Percentiles rank a stretch among this genome's conserved stretches.
phyloP scores from a whole-genome alignment of 192 early-diverging fungal genomes.

The Chytriomyces sp. region DNA sequence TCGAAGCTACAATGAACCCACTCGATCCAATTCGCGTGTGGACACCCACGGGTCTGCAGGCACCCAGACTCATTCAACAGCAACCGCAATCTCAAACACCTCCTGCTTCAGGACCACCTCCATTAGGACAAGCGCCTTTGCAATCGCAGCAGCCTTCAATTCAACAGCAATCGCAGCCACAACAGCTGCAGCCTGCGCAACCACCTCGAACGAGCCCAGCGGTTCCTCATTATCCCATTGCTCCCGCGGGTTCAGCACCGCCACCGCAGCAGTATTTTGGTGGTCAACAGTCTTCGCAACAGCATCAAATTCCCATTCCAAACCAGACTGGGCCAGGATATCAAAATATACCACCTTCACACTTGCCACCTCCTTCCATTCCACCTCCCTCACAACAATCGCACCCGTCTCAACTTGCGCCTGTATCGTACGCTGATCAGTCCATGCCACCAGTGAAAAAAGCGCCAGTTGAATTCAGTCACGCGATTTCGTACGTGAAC shows the following conservation, averaged over 20 bases:
- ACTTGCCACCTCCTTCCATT: background rate
- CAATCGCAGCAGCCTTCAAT: background rate
- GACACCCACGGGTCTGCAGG: constrained; percentile 64
- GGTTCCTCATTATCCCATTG: background rate
- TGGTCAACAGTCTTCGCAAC: background rate
- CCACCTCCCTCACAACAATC: constrained; percentile 39
- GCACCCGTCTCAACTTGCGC: background rate
- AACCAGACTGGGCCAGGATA: too few relatives aligned
- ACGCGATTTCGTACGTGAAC: constrained; percentile 99
- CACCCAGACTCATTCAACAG: background rate
- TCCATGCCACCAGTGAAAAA: constrained; percentile 11
- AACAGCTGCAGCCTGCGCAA: background rate
- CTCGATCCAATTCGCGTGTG: constrained; percentile 84
- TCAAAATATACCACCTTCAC: too few relatives aligned
- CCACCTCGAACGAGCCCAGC: background rate
- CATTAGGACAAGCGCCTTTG: background rate
- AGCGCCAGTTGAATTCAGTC: constrained; percentile 91
- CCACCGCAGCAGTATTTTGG: background rate
- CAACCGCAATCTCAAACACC: background rate
- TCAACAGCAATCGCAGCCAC: background rate
- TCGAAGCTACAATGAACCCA: constrained; percentile 86
- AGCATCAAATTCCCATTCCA: background rate
- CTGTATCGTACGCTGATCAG: background rate
- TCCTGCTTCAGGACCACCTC: background rate
- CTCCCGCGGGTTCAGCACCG: background rate